These are phyloP conservation scores for Gaultheria prostrata DNA, from an alignment of 148 eudicot genomes.

Conservation along the genomic window DNA sequence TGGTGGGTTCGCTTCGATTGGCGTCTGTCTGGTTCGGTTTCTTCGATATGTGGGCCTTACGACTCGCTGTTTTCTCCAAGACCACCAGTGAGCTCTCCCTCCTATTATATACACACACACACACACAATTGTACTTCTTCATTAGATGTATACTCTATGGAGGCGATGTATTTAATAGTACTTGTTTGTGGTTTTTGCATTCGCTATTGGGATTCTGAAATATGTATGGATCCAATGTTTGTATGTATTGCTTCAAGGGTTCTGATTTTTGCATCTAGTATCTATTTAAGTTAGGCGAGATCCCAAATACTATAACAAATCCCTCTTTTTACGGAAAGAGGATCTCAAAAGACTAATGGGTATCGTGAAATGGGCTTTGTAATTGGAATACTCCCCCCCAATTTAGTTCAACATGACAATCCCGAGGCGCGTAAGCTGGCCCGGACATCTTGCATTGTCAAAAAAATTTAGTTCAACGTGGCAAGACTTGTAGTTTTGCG, in stretches of 20 bases:
- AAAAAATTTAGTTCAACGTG: background rate
- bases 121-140: background rate
- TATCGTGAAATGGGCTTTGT: background rate
- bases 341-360: background rate
- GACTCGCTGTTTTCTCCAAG: constrained; percentile 82
- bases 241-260: background rate
- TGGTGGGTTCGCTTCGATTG: constrained; percentile 72
- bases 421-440: too few species aligned
- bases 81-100: constrained; percentile 46
- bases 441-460: too few species aligned
- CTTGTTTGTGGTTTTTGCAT: background rate
- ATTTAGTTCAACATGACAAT: background rate
- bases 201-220: background rate
- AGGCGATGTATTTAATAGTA: background rate
- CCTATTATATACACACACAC: background rate
- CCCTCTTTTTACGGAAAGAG: background rate
- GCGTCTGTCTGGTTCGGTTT: constrained; percentile 98
- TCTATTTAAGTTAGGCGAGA: background rate
- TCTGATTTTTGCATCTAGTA: background rate
- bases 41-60: constrained; percentile 95
- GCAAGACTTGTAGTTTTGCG: background rate
- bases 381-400: background rate
- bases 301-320: constrained; percentile 9
- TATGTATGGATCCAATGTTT: background rate
- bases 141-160: background rate